Evolutionary conservation across 1,139 yeast species (phyloP).

Genomic region (Wickerhamiella pararugosa): DNA sequence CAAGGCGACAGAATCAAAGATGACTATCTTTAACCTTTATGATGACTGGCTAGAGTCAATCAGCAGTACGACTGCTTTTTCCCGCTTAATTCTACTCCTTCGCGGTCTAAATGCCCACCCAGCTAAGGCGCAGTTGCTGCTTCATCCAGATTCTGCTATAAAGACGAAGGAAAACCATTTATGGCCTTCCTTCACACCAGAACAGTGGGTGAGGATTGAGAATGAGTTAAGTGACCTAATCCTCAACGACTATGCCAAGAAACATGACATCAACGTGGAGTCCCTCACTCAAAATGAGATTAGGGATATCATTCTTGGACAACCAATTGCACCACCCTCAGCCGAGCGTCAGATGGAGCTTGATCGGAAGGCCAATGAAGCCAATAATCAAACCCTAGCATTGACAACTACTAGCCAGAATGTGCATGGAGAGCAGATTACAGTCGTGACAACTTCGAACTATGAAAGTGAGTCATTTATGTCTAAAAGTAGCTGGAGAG

Average conservation of each 20-base stretch:
- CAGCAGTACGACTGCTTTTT: conserved; percentile 87
- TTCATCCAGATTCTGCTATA: conserved; percentile 60
- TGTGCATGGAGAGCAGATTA: conserved; percentile 92
- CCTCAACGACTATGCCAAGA: conserved; percentile 68
- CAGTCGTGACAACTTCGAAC: conserved; percentile 80
- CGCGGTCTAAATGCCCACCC: conserved; percentile 68
- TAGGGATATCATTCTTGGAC: conserved; percentile 86
- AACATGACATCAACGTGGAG: conserved; percentile 71
- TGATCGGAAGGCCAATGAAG: conserved; percentile 9
- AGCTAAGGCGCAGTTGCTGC: conserved; percentile 60
- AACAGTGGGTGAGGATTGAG: conserved; percentile 88
- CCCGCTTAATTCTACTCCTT: conserved; percentile 63
- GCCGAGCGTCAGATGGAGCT: conserved; percentile 27
- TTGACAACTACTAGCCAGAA: conserved; percentile 73
- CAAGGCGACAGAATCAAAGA: conserved; percentile 83
- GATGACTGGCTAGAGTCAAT: conserved; percentile 76
- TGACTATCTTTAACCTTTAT: conserved; percentile 78
- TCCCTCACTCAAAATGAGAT: conserved; percentile 88
- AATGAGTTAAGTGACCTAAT: conserved; percentile 77
- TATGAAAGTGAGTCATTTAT: conserved; percentile 76
- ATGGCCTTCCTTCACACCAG: conserved; percentile 84
- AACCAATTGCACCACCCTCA: conserved; percentile 74
- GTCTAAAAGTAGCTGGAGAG: conserved; percentile 86
- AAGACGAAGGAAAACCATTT: conserved; percentile 64
- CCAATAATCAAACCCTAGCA: conserved; percentile 27